Evolutionary conservation across 1,284 basidiomycete species (phyloP).

Genomic region (Cyathus pygmaeus): DNA sequence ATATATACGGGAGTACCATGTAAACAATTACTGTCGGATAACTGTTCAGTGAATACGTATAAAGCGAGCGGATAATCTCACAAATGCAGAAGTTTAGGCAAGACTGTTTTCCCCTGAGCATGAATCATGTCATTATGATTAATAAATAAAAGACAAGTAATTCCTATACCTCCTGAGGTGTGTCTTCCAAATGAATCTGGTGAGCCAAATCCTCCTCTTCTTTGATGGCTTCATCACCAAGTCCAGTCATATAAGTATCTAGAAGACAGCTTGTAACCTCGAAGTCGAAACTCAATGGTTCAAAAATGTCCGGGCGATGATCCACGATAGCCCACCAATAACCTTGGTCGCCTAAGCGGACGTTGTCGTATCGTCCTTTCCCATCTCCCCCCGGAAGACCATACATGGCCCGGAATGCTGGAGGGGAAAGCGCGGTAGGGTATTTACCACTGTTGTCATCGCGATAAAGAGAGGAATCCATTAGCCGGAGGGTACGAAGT

Average conservation of each 20-base stretch:
- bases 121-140: neutral
- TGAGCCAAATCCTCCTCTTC: slow-evolving; percentile 44
- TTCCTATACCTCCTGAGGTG: slow-evolving; percentile 47
- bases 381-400: slow-evolving; percentile 48
- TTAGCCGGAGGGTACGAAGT: slow-evolving; percentile 53
- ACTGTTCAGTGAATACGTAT: neutral
- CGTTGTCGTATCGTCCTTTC: slow-evolving; percentile 50
- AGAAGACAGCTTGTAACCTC: slow-evolving; percentile 59
- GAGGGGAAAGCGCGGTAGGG: slow-evolving; percentile 47
- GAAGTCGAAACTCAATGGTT: slow-evolving; percentile 55
- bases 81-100: slow-evolving; percentile 62
- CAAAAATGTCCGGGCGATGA: slow-evolving; percentile 49
- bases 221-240: slow-evolving; percentile 48
- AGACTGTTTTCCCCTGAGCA: slow-evolving; percentile 43
- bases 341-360: slow-evolving; percentile 59
- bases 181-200: slow-evolving; percentile 48
- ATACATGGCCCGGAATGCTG: slow-evolving; percentile 55
- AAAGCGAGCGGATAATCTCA: slow-evolving; percentile 27
- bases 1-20: slow-evolving; percentile 52
- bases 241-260: slow-evolving; percentile 54
- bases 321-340: slow-evolving; percentile 64
- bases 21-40: slow-evolving; percentile 49
- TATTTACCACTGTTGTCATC: slow-evolving; percentile 31
- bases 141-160: neutral
- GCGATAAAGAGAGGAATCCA: slow-evolving; percentile 56